These are phyloP conservation scores for Harringtonia lauricola DNA, from an alignment of 2,329 filamentous ascomycete species.

Conservation along the genomic window DNA sequence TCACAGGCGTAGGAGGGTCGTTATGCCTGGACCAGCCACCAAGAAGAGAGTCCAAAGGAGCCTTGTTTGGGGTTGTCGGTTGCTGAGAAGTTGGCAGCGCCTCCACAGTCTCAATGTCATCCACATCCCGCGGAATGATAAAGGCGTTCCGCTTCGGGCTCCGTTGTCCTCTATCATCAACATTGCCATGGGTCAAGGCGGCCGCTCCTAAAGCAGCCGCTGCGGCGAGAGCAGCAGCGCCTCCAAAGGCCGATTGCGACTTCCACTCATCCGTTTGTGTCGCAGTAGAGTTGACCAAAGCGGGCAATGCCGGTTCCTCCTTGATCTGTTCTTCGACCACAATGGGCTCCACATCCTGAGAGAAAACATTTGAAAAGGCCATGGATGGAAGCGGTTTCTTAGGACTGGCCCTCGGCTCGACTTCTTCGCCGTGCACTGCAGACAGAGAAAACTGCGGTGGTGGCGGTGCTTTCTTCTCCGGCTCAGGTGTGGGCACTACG, in stretches of 20 bases:
- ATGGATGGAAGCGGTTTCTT: slow-evolving; percentile 8
- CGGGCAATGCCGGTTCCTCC: not conserved
- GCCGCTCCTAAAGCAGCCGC: slow-evolving; percentile 2
- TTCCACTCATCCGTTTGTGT: slow-evolving; percentile 12
- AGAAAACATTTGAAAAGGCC: slow-evolving; percentile 5
- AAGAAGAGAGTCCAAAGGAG: slow-evolving; percentile 30
- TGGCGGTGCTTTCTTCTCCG: slow-evolving; percentile 14
- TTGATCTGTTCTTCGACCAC: slow-evolving; percentile 1
- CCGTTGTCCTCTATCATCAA: slow-evolving; percentile 14
- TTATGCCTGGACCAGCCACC: slow-evolving; percentile 32
- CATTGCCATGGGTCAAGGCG: slow-evolving; percentile 27
- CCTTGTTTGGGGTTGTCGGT: slow-evolving; percentile 28
- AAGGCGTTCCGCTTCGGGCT: slow-evolving; percentile 45
- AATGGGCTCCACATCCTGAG: slow-evolving; percentile 4
- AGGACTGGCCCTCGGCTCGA: slow-evolving; percentile 15
- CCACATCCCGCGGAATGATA: slow-evolving; percentile 41
- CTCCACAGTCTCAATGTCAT: slow-evolving; percentile 7
- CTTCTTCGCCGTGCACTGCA: slow-evolving; percentile 21
- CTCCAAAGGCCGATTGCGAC: not conserved
- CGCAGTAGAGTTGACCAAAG: slow-evolving; percentile 11
- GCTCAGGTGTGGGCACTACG: slow-evolving; percentile 30
- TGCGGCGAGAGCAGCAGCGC: not conserved
- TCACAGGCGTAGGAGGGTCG: slow-evolving; percentile 29
- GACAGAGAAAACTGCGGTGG: slow-evolving; percentile 21
- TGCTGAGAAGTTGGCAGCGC: not conserved